A percentile compares a stretch with the other conserved stretches of the same genome.
These are phyloP conservation scores for Salix caprea DNA, from an alignment of 345 rosid species.

Conservation along the genomic window DNA sequence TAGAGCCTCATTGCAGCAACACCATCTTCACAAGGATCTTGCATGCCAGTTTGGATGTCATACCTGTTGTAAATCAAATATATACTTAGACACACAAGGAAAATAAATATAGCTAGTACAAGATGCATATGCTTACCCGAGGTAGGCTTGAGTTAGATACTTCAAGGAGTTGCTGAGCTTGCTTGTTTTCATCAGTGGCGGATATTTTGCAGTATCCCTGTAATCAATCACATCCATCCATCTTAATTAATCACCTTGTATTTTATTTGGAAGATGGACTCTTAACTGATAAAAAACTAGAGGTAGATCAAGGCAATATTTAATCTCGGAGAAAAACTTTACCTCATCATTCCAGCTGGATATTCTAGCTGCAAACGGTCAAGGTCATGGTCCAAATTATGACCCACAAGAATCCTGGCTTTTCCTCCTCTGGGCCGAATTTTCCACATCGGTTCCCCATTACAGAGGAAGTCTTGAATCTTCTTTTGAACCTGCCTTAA, in stretches of 20 bases:
- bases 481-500: constrained; percentile 60
- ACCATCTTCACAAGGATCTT: constrained; percentile 82
- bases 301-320: too few species aligned
- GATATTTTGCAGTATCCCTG: constrained; percentile 84
- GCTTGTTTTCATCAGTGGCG: constrained; percentile 94
- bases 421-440: constrained; percentile 67
- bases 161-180: constrained; percentile 91
- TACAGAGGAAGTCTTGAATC: constrained; percentile 82
- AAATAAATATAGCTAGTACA: too few species aligned
- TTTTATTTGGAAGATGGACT: background rate
- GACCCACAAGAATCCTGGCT: constrained; percentile 93
- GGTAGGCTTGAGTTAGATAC: constrained; percentile 78
- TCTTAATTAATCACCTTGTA: background rate
- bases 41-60: constrained; percentile 70
- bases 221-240: background rate
- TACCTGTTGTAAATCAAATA: constrained; percentile 33
- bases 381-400: constrained; percentile 77
- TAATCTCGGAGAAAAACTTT: background rate
- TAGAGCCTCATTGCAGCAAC: constrained; percentile 91
- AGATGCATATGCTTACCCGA: constrained; percentile 49
- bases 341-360: constrained; percentile 78
- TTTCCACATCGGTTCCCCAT: constrained; percentile 91
- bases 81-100: background rate
- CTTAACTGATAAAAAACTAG: too few species aligned
- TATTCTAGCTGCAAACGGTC: constrained; percentile 73